Conservation (phyloP, 306 rosid species). For the Rosa lucieae region DNA sequence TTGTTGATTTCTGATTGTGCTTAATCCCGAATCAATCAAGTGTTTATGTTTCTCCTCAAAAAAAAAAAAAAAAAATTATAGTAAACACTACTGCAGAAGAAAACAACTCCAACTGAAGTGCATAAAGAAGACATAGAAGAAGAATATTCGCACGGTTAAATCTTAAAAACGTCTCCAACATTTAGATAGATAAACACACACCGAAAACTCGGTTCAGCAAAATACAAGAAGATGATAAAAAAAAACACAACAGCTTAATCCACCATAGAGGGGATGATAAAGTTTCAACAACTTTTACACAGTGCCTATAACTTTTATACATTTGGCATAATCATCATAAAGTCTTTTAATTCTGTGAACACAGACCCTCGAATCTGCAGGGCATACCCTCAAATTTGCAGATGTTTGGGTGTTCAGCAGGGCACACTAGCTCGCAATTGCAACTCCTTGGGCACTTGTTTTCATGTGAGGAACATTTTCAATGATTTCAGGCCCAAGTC, state of each 20-base stretch:
- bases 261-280: not conserved
- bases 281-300: constrained; percentile 8
- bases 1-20: no score
- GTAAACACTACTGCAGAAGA: not conserved
- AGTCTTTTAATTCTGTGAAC: constrained; percentile 11
- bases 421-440: constrained; percentile 50
- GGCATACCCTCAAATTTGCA: constrained; percentile 27
- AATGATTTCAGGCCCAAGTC: constrained; percentile 53
- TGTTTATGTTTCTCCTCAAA: no score
- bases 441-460: constrained; percentile 48
- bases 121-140: not conserved
- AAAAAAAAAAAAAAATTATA: not conserved
- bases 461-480: constrained; percentile 46
- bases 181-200: constrained; percentile 16
- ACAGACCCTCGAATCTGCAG: constrained; percentile 28
- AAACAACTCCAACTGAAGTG: not conserved
- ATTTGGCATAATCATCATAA: constrained; percentile 1
- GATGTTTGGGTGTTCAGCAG: not conserved
- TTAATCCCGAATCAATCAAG: no score
- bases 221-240: not conserved
- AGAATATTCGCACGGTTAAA: not conserved
- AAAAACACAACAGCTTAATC: constrained; percentile 5
- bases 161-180: constrained; percentile 12
- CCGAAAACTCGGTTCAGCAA: constrained; percentile 2
- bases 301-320: constrained; percentile 3